phyloP scores from a whole-genome alignment of 163 green algal genomes.

The Picocystis sp. region DNA sequence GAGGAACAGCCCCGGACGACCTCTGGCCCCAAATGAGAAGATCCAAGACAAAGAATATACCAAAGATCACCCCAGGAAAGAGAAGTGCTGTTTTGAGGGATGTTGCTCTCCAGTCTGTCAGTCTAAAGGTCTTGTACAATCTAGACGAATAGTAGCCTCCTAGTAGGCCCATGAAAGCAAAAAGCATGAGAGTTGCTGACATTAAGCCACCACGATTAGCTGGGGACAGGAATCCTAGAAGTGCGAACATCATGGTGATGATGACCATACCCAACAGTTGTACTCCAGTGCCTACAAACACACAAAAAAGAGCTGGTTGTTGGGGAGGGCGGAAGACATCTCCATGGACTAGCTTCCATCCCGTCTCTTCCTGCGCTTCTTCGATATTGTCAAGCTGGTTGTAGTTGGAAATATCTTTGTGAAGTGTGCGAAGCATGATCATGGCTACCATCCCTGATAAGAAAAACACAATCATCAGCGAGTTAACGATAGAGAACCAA shows the following conservation, averaged over 20 bases:
- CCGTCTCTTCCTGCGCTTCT: conserved; percentile 82
- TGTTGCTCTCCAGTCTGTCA: conserved; percentile 78
- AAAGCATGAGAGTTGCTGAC: conserved; percentile 85
- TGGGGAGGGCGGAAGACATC: conserved; percentile 81
- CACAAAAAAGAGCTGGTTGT: conserved; percentile 48
- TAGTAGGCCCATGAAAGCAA: conserved; percentile 92
- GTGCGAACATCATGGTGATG: conserved; percentile 84
- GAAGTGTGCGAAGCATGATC: conserved; percentile 88
- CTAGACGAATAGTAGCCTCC: conserved; percentile 78
- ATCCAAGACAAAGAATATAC: conserved; percentile 79
- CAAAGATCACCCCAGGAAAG: conserved; percentile 69
- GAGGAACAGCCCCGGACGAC: conserved; percentile 74
- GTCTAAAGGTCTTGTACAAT: conserved; percentile 80
- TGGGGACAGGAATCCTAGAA: conserved; percentile 91
- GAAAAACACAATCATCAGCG: conserved; percentile 95
- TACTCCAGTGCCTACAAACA: conserved; percentile 75
- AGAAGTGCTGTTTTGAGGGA: conserved; percentile 80
- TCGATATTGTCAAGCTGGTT: conserved; percentile 87
- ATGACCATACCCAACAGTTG: conserved; percentile 83
- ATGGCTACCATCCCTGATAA: conserved; percentile 92
- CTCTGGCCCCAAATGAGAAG: conserved; percentile 81
- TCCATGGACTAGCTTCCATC: conserved; percentile 89
- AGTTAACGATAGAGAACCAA: conserved; percentile 97
- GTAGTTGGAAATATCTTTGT: conserved; percentile 93
- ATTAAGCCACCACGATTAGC: conserved; percentile 89